Base-by-base conservation (phyloP, 2,329 filamentous ascomycete genomes). In the Ampelomyces quisqualis region DNA sequence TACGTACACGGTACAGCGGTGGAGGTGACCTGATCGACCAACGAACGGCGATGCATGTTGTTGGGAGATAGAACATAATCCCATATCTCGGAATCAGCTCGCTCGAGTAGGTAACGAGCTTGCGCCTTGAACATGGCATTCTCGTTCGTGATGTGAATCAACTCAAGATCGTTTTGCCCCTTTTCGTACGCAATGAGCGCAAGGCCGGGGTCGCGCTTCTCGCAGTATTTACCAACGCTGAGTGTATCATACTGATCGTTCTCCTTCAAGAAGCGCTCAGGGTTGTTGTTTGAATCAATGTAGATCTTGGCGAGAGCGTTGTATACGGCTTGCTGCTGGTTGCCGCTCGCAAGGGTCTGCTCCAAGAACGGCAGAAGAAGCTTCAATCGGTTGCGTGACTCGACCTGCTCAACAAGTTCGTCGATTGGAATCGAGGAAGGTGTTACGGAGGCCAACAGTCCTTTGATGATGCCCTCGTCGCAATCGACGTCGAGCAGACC, bases 51-150 rank as follows among this genome's bases (percentile, higher is more conserved):
- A 68, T 97, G 89, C 49, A 95, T 82, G 72, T 98, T 98, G 79
- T 96, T 97, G 58, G 89, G 84, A 68, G 86, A 95, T 22, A 98
- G 79, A 10, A 97, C 93, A 65, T 96, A 98, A 37, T 79, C 78
- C 94, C 94, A 98, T 33, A 98, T 82, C 68, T 98, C 93, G 2
- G 77, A 69, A 62, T 98, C 93, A 24, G 88, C 86, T 53, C 93
- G 85, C 61, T 96, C 90, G 37, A 98, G 77, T 17, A 98, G 79
- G 70, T 98, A 98, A 24, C 93, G 86, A 43, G 90, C 91, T 71
- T 98, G 93, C n/a, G 88, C 88, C 60, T 90, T 86, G 79, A 95
- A 98, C 93, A 98, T 98, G n/a, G 88, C 85, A 73, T 98, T 98
- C 73, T 98, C 94, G 60, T 97, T 98, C 63, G 93, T 97, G 64